Evolutionary conservation across 441 rosid genomes (phyloP), one percentile per base, ranked within the genome.

Genomic region (Viola pubescens): DNA sequence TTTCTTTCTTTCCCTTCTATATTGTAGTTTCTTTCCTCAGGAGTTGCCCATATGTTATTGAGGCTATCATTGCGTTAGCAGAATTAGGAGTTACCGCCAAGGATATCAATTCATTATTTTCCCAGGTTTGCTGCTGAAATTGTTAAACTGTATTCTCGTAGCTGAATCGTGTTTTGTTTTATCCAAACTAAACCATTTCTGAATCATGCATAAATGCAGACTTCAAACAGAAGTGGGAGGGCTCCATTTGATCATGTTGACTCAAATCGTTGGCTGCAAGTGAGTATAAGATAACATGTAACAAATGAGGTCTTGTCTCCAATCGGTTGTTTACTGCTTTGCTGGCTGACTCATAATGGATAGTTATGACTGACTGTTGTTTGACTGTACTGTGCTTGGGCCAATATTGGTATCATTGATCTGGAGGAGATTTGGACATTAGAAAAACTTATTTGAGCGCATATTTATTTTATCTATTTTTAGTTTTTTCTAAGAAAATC

Each of bases 231-330:
- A 84, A 84, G 84, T 77, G 82, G 73, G 64, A 84, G 88, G 80
- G 86, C 82, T 67, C 81, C 82, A 43, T 75, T 77, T 42, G 98
- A 92, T 68, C 92, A 92, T 63, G 62, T 62, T 49, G 97, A 92
- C 68, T 85, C 96, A 65, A 83, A 70, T 47, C 90, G 96, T 53
- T 92, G 97, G 97, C 85, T 92, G 70, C 98, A 84, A 72, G 98
- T 92, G 79, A 84, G 96, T 71, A 37, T 41, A 67, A 59, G 52
- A 72, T 59, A 56, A 65, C 6, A 11, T 16, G 37, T 14, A 58
- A 56, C 34, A 52, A 50, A 34, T 54, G 48, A 34, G 26, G 64
- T 60, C 34, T 26, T 26, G 34, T 26, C 34, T 4, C 59, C 12
- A 8, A n/a, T 13, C 57, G 43, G 59, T 68, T 59, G 37, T 43